Evolutionary conservation across 345 rosid species (phyloP).

Genomic region (Melaleuca alternifolia): DNA sequence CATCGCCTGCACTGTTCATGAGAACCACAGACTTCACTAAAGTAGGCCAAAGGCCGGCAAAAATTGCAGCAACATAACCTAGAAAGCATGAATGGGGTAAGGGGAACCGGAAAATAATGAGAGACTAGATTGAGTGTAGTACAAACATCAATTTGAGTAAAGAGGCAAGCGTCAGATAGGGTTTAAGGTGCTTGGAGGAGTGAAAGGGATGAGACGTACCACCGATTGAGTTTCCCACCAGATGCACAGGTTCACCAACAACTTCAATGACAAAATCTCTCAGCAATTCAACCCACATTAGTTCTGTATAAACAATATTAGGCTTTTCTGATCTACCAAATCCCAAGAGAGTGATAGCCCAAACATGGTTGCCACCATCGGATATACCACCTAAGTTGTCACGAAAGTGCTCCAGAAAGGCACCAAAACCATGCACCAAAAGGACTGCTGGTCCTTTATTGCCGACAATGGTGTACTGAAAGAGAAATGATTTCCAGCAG

Average conservation of each 20-base stretch:
- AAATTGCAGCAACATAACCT: slow-evolving; percentile 67
- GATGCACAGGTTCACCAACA: slow-evolving; percentile 75
- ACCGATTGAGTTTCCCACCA: slow-evolving; percentile 81
- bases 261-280: slow-evolving; percentile 74
- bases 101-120: background rate
- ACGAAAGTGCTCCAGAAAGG: slow-evolving; percentile 81
- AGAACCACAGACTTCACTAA: slow-evolving; percentile 61
- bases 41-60: slow-evolving; percentile 60
- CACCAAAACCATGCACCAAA: slow-evolving; percentile 95
- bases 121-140: background rate
- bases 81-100: slow-evolving; percentile 1
- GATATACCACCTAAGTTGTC: slow-evolving; percentile 51
- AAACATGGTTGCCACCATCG: slow-evolving; percentile 43
- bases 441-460: slow-evolving; percentile 59
- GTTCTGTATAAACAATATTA: slow-evolving; percentile 70
- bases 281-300: slow-evolving; percentile 75
- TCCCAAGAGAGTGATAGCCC: slow-evolving; percentile 74
- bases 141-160: background rate
- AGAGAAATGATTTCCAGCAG: background rate
- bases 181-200: background rate
- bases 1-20: slow-evolving; percentile 68
- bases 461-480: slow-evolving; percentile 61
- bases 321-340: slow-evolving; percentile 97
- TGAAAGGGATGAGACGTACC: slow-evolving; percentile 30
- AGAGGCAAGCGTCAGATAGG: background rate